Evolutionary conservation across 1,284 basidiomycete genomes (phyloP), one percentile per base, ranked within the genome.

Genomic region (Marasmius oreades): DNA sequence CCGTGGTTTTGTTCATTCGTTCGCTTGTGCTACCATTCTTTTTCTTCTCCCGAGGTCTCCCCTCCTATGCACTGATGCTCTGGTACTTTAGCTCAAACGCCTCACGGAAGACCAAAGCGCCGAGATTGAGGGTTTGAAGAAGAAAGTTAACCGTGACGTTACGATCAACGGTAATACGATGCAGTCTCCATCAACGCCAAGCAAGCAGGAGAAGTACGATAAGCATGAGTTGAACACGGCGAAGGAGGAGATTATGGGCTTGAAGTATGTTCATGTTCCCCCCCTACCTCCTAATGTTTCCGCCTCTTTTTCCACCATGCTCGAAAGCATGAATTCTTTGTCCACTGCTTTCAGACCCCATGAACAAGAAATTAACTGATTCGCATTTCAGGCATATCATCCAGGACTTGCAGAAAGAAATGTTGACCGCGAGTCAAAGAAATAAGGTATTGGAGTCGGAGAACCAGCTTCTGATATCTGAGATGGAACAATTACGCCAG

Each of bases 391-490:
- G 89, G 69, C 89, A 93, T 67, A 92, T 97, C 63, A 84, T 96
- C 24, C 88, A 92, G 65, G 90, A 94, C 65, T 77, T 96, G 45
- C 90, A 91, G 67, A 86, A 90, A 62, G 94, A 96, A 23, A 39
- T 39, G 20, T 47, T 26, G 42, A 34, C 31, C 8, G 33, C 50
- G 23, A 46, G 39, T 18, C 84, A 89, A 59, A 78, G 80, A 62
- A 85, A 84, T 69, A 90, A 88, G 66, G 69, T 87, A 39, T 72
- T 93, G 33, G 84, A 92, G 66, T 79, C 82, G 8, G 93, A 95
- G 74, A 91, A 93, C 61, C 79, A 79, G 58, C 74, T 91, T 31
- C 74, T 95, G 50, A 69, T 81, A 50, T 80, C 86, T n/a, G 90
- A 92, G 69, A 81, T 82, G 5, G 83, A 88, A 59, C 85, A 91